Evolutionary conservation across 345 rosid genomes (phyloP).

Genomic region (Streptanthus diversifolius): DNA sequence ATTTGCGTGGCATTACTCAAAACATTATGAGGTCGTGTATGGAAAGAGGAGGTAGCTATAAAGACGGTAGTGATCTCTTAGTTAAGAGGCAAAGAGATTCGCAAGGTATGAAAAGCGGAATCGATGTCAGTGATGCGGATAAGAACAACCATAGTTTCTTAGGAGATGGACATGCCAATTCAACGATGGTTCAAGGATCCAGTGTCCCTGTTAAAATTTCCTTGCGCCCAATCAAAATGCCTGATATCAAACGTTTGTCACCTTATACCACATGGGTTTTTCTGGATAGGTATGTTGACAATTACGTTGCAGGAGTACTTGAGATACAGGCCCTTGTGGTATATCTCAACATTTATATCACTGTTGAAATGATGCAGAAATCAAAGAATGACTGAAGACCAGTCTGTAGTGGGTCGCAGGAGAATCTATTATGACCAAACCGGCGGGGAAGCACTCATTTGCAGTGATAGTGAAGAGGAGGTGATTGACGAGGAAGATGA

Average conservation of each 20-base stretch:
- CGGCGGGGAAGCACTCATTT: constrained; percentile 97
- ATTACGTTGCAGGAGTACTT: constrained; percentile 5
- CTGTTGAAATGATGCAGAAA: constrained; percentile 51
- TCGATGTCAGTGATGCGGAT: constrained; percentile 50
- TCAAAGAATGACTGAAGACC: constrained; percentile 99
- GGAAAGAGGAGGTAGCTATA: constrained; percentile 53
- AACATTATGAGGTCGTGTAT: constrained; percentile 46
- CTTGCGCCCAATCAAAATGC: constrained; percentile 69
- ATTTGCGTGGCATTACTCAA: constrained; percentile 53
- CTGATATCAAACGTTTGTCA: constrained; percentile 73
- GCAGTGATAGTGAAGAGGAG: constrained; percentile 99
- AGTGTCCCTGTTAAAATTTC: constrained; percentile 71
- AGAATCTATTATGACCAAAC: constrained; percentile 96
- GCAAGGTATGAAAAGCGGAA: constrained; percentile 55
- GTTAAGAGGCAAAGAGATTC: constrained; percentile 78
- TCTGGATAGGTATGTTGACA: constrained; percentile 68
- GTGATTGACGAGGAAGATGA: constrained; percentile 76
- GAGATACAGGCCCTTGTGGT: not conserved
- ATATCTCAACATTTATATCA: not conserved
- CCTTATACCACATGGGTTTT: constrained; percentile 97
- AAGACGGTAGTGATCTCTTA: constrained; percentile 51
- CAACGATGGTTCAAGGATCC: constrained; percentile 68
- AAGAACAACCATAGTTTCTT: constrained; percentile 45
- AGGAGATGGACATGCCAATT: constrained; percentile 56
- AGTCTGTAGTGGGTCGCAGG: constrained; percentile 94